These are phyloP conservation scores for Zygnema cylindricum DNA, from an alignment of 139 green algal species.

Conservation along the genomic window DNA sequence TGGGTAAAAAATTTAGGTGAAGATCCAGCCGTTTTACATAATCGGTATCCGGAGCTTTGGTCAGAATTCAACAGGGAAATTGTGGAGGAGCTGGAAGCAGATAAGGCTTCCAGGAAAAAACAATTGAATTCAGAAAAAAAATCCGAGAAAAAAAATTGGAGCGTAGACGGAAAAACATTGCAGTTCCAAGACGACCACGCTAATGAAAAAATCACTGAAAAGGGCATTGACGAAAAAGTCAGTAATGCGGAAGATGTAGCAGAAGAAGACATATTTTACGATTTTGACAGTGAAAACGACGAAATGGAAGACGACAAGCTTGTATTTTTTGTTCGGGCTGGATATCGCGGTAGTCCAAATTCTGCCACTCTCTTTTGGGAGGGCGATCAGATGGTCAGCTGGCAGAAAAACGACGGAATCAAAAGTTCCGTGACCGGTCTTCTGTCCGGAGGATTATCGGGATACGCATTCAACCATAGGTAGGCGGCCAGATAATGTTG, in stretches of 20 bases:
- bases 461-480: conserved; percentile 50
- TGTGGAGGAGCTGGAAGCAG: conserved; percentile 42
- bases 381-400: conserved; percentile 66
- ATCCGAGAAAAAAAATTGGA: too few species aligned
- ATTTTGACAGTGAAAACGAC: neutral
- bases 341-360: conserved; percentile 30
- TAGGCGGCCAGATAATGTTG: too few species aligned
- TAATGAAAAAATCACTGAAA: too few species aligned
- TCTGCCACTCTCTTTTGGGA: conserved; percentile 57
- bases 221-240: too few species aligned
- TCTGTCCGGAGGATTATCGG: conserved; percentile 41
- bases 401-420: conserved; percentile 63
- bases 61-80: conserved; percentile 58
- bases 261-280: neutral
- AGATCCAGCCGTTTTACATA: conserved; percentile 43
- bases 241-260: conserved; percentile 16
- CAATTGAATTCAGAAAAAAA: too few species aligned
- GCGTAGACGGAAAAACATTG: too few species aligned
- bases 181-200: too few species aligned
- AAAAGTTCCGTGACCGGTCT: conserved; percentile 54
- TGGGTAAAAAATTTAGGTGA: conserved; percentile 51
- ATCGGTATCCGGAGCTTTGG: conserved; percentile 63
- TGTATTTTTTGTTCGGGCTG: conserved; percentile 54
- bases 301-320: conserved; percentile 20
- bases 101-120: neutral